phyloP scores from a whole-genome alignment of 2,329 filamentous ascomycete genomes.

The Claviceps cyperi region DNA sequence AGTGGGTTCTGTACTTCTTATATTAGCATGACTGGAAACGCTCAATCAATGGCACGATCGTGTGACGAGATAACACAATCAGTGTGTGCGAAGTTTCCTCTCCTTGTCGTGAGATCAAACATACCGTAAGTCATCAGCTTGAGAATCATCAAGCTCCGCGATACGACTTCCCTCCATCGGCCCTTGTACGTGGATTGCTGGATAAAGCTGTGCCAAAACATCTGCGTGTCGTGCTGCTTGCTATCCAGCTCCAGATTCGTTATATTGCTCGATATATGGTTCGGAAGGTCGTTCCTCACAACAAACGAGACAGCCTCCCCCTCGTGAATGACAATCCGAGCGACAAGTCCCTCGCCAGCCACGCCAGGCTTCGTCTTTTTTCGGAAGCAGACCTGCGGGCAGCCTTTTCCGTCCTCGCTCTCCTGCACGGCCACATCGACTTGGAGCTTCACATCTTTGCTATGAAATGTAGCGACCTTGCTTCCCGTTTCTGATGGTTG shows the following conservation, averaged over 20 bases:
- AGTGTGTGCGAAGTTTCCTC: not conserved
- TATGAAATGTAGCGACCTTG: constrained; percentile 50
- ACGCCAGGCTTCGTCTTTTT: constrained; percentile 37
- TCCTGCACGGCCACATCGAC: constrained; percentile 53
- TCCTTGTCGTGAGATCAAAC: not conserved
- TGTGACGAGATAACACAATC: too few species aligned
- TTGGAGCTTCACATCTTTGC: constrained; percentile 44
- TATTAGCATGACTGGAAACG: too few species aligned
- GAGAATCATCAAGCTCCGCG: constrained; percentile 55
- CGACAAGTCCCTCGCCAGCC: constrained; percentile 48
- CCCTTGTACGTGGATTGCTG: constrained; percentile 56
- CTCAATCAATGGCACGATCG: too few species aligned
- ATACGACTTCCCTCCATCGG: constrained; percentile 57
- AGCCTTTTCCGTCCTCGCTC: constrained; percentile 25
- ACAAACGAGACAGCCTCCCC: constrained; percentile 58
- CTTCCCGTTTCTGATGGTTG: constrained; percentile 29
- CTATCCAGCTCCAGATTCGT: constrained; percentile 42
- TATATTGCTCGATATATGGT: constrained; percentile 43
- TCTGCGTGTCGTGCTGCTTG: constrained; percentile 55
- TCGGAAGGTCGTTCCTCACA: constrained; percentile 44
- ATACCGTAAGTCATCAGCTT: constrained; percentile 56
- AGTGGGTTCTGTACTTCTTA: constrained; percentile 42
- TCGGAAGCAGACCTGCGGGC: constrained; percentile 39
- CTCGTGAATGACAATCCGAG: constrained; percentile 44
- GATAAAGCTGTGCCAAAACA: constrained; percentile 63